Evolutionary conservation across 768 basidiomycete genomes (phyloP).

Genomic region (Trametes meyenii): DNA sequence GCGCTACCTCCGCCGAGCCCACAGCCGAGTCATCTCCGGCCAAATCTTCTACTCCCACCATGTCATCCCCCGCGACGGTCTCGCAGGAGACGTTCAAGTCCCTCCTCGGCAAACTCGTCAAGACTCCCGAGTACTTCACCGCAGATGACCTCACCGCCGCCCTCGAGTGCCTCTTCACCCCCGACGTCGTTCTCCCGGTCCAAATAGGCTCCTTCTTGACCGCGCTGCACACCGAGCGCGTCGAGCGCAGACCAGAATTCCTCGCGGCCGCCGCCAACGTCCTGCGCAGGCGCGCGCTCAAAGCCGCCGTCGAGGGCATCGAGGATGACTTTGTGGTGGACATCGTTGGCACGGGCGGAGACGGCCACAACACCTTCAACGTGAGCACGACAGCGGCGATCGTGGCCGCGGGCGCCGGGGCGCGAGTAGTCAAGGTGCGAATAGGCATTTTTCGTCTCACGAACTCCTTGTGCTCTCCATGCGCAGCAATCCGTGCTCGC

Average conservation of each 20-base stretch:
- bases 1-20: neutral
- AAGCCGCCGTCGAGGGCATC: constrained; percentile 57
- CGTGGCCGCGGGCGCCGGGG: constrained; percentile 93
- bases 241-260: constrained; percentile 76
- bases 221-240: constrained; percentile 76
- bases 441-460: neutral
- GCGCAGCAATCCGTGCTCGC: neutral
- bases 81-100: constrained; percentile 67
- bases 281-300: constrained; percentile 67
- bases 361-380: constrained; percentile 95
- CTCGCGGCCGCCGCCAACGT: constrained; percentile 80
- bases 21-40: constrained; percentile 1
- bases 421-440: constrained; percentile 87
- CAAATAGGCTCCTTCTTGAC: constrained; percentile 92
- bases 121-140: constrained; percentile 82
- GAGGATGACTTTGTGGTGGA: constrained; percentile 71
- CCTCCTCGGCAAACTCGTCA: constrained; percentile 75
- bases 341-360: constrained; percentile 94
- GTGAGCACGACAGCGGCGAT: constrained; percentile 94
- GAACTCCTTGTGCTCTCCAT: neutral
- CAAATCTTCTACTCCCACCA: constrained; percentile 21
- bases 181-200: constrained; percentile 60
- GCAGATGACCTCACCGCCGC: constrained; percentile 72
- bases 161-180: constrained; percentile 74
- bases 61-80: constrained; percentile 22